phyloP scores from a whole-genome alignment of 2,329 filamentous ascomycete species.

The Colletotrichum theobromicola region DNA sequence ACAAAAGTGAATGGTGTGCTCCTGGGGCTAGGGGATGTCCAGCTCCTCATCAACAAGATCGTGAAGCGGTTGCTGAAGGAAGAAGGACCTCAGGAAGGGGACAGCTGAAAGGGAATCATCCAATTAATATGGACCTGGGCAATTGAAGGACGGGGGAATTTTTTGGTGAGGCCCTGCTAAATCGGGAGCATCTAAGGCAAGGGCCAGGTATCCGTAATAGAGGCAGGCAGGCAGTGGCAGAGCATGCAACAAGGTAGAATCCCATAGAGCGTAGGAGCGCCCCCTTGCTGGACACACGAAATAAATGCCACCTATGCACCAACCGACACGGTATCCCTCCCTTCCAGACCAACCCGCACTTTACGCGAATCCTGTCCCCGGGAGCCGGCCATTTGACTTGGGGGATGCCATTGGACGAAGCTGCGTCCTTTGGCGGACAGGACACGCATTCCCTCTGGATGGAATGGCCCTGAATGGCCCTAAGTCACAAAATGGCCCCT shows the following conservation, averaged over 20 bases:
- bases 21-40: conserved; percentile 2
- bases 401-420: neutral
- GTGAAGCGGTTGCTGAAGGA: neutral
- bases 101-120: conserved; percentile 17
- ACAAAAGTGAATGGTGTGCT: neutral
- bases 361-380: conserved; percentile 11
- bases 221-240: neutral
- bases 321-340: conserved; percentile 19
- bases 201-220: neutral
- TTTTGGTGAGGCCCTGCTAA: conserved; percentile 18
- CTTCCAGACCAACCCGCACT: conserved; percentile 15
- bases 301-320: conserved; percentile 24
- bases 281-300: conserved; percentile 18
- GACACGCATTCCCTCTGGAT: conserved; percentile 8
- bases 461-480: conserved; percentile 6
- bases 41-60: conserved; percentile 11
- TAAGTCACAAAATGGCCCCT: neutral
- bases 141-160: conserved; percentile 10
- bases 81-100: neutral
- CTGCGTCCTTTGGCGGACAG: neutral
- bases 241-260: neutral
- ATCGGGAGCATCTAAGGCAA: conserved; percentile 1
- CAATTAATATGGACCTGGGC: conserved; percentile 20
- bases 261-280: neutral
- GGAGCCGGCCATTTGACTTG: neutral